Conservation (phyloP, 441 rosid genomes). For the Adansonia gregorii region DNA sequence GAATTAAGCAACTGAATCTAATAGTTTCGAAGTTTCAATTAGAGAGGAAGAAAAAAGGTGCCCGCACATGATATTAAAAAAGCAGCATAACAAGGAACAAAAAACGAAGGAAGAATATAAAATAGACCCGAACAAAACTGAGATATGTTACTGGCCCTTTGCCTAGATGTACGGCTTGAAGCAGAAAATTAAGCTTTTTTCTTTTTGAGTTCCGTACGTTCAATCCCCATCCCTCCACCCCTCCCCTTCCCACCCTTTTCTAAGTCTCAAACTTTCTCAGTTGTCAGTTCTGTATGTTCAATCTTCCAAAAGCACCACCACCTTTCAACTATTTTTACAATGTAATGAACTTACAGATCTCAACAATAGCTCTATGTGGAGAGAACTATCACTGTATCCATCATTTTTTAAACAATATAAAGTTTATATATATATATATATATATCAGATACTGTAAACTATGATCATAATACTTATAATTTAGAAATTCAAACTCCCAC, state of each 20-base stretch:
- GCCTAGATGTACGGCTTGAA: not conserved
- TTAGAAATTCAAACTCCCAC: not conserved
- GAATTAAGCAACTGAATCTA: constrained; percentile 7
- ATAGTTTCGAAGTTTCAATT: constrained; percentile 13
- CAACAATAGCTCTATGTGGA: not conserved
- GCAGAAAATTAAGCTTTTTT: not conserved
- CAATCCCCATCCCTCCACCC: not conserved
- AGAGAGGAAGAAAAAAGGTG: not conserved
- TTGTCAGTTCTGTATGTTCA: too few relatives aligned
- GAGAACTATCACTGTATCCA: not conserved
- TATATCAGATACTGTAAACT: not conserved
- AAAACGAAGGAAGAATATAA: not conserved
- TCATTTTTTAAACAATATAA: not conserved
- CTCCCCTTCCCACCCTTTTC: not conserved
- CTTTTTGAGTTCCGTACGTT: not conserved
- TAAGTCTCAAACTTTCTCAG: not conserved
- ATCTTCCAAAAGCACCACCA: not conserved
- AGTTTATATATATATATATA: not conserved
- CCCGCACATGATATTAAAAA: not conserved
- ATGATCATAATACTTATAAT: not conserved
- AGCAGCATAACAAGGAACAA: not conserved
- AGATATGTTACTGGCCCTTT: not conserved
- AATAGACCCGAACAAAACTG: not conserved
- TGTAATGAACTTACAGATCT: not conserved
- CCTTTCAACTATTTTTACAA: not conserved